Base-by-base conservation (phyloP, 2,329 filamentous ascomycete genomes). In the Ceratocystiopsis brevicomis region DNA sequence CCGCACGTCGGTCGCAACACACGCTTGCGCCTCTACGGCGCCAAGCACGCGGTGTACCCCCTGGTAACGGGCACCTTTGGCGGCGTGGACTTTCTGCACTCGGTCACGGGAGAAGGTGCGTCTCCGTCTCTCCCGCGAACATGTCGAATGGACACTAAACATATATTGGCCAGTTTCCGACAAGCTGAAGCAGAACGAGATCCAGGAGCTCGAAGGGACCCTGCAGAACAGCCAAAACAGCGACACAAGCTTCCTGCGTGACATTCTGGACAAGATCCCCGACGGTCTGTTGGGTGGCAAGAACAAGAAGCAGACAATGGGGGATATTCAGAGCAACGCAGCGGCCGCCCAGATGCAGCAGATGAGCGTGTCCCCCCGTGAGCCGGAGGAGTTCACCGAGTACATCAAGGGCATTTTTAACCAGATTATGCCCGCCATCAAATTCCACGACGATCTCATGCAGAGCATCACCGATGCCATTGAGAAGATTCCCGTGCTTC, bases 41-140 rank as follows among this genome's bases (percentile, higher is more conserved):
- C 73, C 45, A 67, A 68, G 18, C 56, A 67, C 33, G 55, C 68
- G 5, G 82, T 94, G 47, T 94, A 81, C 53, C 87, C 87, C 8
- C 65, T 88, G 48, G 71, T 93, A 38, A 95, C 87, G 1, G 87
- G 88, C 47, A 95, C 87, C 8, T 95, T 95, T 59, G 87, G 87
- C 48, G 87, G 87, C 49, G 87, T 94, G 14, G 88, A 95, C 55
- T 95, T 95, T 62, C 65, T 94, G 47, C 85, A 93, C 63, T 90
- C 82, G 1, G 86, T 93, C 30, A 82, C 73, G 39, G 73, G 75
- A 46, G 75, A 78, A 63, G 64, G 69, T 71, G 49, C n/a, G 59
- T 37, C 25, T 15, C 14, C 14, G n/a, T 19, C 14, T 38, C 13
- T 14, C 13, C 11, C n/a, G 14, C 17, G 8, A 30, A 2, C 30